Base-by-base conservation (phyloP, 495 filamentous ascomycete species). In the Penicillium arizonense region DNA sequence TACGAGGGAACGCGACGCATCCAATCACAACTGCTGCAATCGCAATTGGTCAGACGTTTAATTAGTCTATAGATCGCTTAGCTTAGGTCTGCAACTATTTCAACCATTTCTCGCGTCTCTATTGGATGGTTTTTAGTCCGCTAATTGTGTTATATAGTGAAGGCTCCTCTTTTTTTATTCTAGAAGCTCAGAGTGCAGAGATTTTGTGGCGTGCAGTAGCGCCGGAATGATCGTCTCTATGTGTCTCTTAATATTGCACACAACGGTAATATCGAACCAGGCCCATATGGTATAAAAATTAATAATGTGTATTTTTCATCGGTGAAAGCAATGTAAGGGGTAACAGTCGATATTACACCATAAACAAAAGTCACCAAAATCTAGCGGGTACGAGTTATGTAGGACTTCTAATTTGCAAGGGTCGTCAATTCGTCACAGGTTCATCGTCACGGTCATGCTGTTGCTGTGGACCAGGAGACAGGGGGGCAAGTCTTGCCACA, bases 401-500 rank as follows among this genome's bases (percentile, higher is more conserved):
- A 60, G 37, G 50, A 9, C 43, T 34, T 45, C 50, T 52, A 40
- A 47, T 49, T 53, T 30, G 53, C 14, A 39, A 30, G 8, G 28
- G 41, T 53, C 44, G 46, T 57, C 30, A 47, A 48, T 16, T 66
- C 61, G 44, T 69, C 52, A 92, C 47, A 92, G 70, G 64, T 87
- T 89, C 71, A 91, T 91, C 14, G 90, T 94, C 44, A 94, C 90
- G 12, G 88, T 93, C 87, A 95, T 89, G 55, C 87, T 91, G 71
- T 94, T 95, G 62, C 87, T 90, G 71, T 94, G 81, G n/a, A 95
- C 87, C 56, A 94, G 57, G 50, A 95, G 63, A 44, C 85, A 79
- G 9, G 90, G 87, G 40, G 88, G 85, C 46, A 84, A 65, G 2
- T 77, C 84, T 57, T 85, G 76, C 66, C 83, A 89, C 49, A 88